Conservation (phyloP, 805 yeast genomes). For the Lipomyces sp. region DNA sequence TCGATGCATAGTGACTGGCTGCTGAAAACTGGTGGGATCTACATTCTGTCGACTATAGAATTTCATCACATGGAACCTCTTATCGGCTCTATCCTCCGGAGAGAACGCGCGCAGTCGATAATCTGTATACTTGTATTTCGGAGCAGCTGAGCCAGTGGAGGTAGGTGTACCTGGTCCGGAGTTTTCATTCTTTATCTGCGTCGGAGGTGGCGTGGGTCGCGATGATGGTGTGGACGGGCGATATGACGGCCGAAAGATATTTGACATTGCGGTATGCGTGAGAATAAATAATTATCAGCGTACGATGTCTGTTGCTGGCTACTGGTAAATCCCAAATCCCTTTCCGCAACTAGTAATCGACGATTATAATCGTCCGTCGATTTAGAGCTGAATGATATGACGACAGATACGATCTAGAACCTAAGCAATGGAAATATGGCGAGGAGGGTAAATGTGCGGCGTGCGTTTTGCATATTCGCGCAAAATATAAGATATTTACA, state of each 20-base stretch:
- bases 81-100: slow-evolving; percentile 58
- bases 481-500: background rate
- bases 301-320: background rate
- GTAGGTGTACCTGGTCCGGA: slow-evolving; percentile 7
- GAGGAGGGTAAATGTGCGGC: background rate
- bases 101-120: slow-evolving; percentile 75
- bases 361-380: background rate
- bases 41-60: slow-evolving; percentile 76
- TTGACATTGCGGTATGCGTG: slow-evolving; percentile 13
- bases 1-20: slow-evolving; percentile 86
- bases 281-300: background rate
- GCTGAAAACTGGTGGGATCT: slow-evolving; percentile 71
- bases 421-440: background rate
- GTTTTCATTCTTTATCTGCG: slow-evolving; percentile 14
- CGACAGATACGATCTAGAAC: background rate
- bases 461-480: background rate
- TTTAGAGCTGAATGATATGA: background rate
- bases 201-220: slow-evolving; percentile 12
- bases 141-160: background rate
- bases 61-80: slow-evolving; percentile 75
- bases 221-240: slow-evolving; percentile 10
- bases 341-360: background rate
- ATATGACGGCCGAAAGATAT: slow-evolving; percentile 20
- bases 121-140: slow-evolving; percentile 28
- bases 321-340: background rate